Conservation (phyloP, 495 filamentous ascomycete species). For the Articulospora tetracladia region DNA sequence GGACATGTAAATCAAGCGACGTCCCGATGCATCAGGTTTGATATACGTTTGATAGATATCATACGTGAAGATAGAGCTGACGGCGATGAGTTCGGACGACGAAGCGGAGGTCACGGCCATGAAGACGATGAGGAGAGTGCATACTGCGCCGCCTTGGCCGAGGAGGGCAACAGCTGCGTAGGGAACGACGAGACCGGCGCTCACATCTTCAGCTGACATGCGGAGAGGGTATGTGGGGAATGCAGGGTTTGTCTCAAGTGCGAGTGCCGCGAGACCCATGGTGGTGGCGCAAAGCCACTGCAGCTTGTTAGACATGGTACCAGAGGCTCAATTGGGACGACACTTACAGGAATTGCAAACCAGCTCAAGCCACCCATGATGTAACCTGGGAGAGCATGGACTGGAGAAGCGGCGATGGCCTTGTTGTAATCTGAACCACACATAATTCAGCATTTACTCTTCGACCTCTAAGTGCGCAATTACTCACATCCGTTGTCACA, state of each 20-base stretch:
- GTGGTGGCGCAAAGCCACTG: constrained; percentile 84
- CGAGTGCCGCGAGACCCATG: constrained; percentile 87
- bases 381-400: constrained; percentile 89
- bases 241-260: constrained; percentile 68
- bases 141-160: constrained; percentile 82
- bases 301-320: neutral
- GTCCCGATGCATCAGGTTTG: constrained; percentile 63
- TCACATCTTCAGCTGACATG: constrained; percentile 72
- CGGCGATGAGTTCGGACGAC: constrained; percentile 87
- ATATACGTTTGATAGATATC: constrained; percentile 78
- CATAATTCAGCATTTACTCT: neutral
- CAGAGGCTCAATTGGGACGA: neutral
- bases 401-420: constrained; percentile 85
- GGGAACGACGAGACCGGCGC: constrained; percentile 82
- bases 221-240: constrained; percentile 72
- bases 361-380: constrained; percentile 75
- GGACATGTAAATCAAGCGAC: constrained; percentile 79
- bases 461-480: no score
- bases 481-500: constrained; percentile 38
- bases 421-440: constrained; percentile 69
- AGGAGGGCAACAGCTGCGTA: constrained; percentile 87
- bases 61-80: constrained; percentile 90
- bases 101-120: constrained; percentile 94
- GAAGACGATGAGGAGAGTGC: constrained; percentile 83
- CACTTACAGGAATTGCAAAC: constrained; percentile 78